Evolutionary conservation across 306 rosid species (phyloP).

Genomic region (Gastrolobium bilobum): DNA sequence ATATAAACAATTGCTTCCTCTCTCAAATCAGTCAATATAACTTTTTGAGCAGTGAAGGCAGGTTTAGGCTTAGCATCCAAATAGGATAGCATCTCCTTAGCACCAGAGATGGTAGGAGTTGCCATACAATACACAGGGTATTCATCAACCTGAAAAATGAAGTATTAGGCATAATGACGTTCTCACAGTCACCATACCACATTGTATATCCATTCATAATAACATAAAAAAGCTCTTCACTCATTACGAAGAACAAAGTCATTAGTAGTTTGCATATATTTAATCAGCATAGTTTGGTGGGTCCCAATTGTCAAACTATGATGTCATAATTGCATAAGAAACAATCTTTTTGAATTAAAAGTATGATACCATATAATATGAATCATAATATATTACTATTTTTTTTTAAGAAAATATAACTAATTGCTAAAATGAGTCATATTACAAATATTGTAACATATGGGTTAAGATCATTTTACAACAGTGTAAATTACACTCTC

Average conservation of each 20-base stretch:
- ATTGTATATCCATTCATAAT: conserved; percentile 13
- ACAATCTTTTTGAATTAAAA: conserved; percentile 16
- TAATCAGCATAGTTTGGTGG: neutral
- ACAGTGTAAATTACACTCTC: too few relatives aligned
- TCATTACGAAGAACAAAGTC: conserved; percentile 20
- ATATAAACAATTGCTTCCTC: conserved; percentile 87
- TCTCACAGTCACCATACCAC: neutral
- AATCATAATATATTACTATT: neutral
- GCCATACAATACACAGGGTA: conserved; percentile 92
- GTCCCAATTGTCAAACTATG: conserved; percentile 1
- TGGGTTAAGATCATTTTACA: neutral
- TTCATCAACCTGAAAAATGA: conserved; percentile 71
- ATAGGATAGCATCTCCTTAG: conserved; percentile 79
- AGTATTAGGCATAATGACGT: conserved; percentile 35
- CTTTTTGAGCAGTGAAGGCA: conserved; percentile 60
- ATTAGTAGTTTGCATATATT: neutral
- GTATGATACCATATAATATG: neutral
- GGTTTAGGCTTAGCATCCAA: conserved; percentile 67
- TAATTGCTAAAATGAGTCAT: neutral
- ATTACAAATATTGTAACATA: conserved; percentile 14
- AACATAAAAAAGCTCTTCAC: conserved; percentile 26
- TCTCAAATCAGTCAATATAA: conserved; percentile 77
- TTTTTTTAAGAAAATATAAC: neutral
- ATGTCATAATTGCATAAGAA: conserved; percentile 18
- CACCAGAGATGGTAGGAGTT: conserved; percentile 84